Evolutionary conservation across 164 flowering plant species (phyloP).

Genomic region (Pachysandra terminalis): DNA sequence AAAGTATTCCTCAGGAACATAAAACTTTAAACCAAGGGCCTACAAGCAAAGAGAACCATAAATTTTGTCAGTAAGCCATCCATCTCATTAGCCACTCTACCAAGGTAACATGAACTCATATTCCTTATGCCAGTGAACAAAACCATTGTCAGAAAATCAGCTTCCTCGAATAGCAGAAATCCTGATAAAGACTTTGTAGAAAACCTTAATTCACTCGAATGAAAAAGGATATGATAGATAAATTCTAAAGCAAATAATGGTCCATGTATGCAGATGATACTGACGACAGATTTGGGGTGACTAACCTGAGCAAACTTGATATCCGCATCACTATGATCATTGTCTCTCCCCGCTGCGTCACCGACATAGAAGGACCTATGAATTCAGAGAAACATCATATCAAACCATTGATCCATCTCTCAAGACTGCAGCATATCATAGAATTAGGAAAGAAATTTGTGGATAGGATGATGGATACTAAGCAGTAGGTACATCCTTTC

Average conservation of each 20-base stretch:
- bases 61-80: background rate
- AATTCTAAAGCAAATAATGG: no score
- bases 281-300: no score
- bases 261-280: no score
- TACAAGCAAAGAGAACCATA: slow-evolving; percentile 36
- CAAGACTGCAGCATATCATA: background rate
- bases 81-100: no score
- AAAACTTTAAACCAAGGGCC: slow-evolving; percentile 78
- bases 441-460: no score
- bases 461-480: no score
- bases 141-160: no score
- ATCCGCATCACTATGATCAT: slow-evolving; percentile 93
- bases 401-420: background rate
- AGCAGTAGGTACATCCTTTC: no score
- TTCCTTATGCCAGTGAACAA: background rate
- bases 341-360: slow-evolving; percentile 89
- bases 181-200: background rate
- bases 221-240: no score
- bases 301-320: slow-evolving; percentile 66
- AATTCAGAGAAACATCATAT: background rate
- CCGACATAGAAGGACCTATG: slow-evolving; percentile 94
- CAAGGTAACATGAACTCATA: background rate
- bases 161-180: no score
- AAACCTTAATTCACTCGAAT: no score
- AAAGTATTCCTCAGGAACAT: slow-evolving; percentile 82